Evolutionary conservation across 1,139 yeast species (phyloP).

Genomic region (Meyerozyma athensensis): DNA sequence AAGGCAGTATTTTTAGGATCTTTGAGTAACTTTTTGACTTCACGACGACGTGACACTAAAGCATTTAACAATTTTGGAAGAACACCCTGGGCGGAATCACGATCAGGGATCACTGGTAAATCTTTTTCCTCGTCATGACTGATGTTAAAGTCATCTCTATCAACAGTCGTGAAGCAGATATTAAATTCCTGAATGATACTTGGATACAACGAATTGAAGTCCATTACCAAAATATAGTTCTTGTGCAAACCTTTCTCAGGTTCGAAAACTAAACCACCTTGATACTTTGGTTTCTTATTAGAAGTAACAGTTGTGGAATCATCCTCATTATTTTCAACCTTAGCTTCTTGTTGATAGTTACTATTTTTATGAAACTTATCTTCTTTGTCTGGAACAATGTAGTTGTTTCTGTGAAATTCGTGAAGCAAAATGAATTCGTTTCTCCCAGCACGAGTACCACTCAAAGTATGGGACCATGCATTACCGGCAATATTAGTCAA

Average conservation of each 20-base stretch:
- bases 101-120: conserved; percentile 67
- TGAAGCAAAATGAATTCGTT: conserved; percentile 91
- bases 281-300: conserved; percentile 76
- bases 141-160: conserved; percentile 50
- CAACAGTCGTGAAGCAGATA: conserved; percentile 94
- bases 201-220: conserved; percentile 95
- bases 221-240: conserved; percentile 89
- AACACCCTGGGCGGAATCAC: conserved; percentile 65
- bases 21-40: conserved; percentile 82
- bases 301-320: conserved; percentile 46
- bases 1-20: conserved; percentile 59
- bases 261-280: conserved; percentile 96
- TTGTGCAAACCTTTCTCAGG: conserved; percentile 95
- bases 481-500: conserved; percentile 94
- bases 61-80: conserved; percentile 80
- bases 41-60: conserved; percentile 87
- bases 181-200: conserved; percentile 96
- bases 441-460: conserved; percentile 96
- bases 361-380: conserved; percentile 44
- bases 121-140: conserved; percentile 56
- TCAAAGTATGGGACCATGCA: conserved; percentile 92
- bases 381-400: conserved; percentile 86
- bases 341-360: conserved; percentile 34
- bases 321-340: conserved; percentile 38
- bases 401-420: conserved; percentile 79